Conservation (phyloP, 805 yeast genomes). For the Yamadazyma takamatsuzukensis region DNA sequence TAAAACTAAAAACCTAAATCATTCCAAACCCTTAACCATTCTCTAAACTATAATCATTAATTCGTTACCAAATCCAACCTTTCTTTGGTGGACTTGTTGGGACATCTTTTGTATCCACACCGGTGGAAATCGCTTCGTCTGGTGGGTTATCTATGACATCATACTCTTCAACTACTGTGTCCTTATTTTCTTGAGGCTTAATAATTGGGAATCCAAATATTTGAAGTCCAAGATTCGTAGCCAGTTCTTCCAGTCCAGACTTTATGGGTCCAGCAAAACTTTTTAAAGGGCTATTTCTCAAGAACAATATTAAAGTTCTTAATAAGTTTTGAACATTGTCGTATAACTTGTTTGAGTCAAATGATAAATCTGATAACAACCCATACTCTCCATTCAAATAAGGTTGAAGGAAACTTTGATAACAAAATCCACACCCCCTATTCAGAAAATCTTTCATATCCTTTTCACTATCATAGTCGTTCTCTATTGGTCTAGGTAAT, state of each 20-base stretch:
- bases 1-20: conserved; percentile 1
- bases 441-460: conserved; percentile 27
- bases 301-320: no score
- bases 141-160: conserved; percentile 40
- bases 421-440: conserved; percentile 32
- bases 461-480: conserved; percentile 5
- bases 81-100: conserved; percentile 5
- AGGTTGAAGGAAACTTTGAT: conserved; percentile 24
- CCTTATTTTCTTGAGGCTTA: neutral
- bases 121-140: conserved; percentile 1
- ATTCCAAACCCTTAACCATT: conserved; percentile 1
- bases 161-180: conserved; percentile 28
- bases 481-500: neutral
- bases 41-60: neutral
- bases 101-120: neutral
- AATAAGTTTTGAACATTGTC: conserved; percentile 1
- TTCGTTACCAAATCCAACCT: conserved; percentile 22
- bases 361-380: conserved; percentile 3
- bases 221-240: no score
- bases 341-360: conserved; percentile 6
- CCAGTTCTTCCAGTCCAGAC: no score
- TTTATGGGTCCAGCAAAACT: no score
- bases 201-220: no score
- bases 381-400: conserved; percentile 22
- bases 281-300: conserved; percentile 1